Percentiles rank a stretch among this genome's conserved stretches.
These are phyloP conservation scores for Rossbeevera mucosa DNA, from an alignment of 768 basidiomycete species.

Conservation along the genomic window DNA sequence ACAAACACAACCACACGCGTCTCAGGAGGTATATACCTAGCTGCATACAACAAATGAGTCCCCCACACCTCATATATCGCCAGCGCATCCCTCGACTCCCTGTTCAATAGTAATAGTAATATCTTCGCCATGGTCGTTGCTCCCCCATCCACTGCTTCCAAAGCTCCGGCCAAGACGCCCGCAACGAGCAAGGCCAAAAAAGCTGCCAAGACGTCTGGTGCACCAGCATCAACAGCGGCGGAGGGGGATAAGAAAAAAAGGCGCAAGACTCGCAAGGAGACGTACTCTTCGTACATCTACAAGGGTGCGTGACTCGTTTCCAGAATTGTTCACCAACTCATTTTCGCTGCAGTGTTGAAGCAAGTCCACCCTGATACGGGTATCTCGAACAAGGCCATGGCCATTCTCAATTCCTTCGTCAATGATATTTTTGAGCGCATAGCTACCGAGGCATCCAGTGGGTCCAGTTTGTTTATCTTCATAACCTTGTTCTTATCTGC, in stretches of 20 bases:
- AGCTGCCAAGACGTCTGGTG: slow-evolving; percentile 55
- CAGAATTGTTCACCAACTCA: background rate
- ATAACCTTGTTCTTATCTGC: background rate
- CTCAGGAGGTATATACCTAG: slow-evolving; percentile 20
- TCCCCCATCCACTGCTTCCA: slow-evolving; percentile 39
- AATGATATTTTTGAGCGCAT: slow-evolving; percentile 94
- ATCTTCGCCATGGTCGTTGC: slow-evolving; percentile 56
- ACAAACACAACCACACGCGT: slow-evolving; percentile 40
- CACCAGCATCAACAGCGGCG: slow-evolving; percentile 45
- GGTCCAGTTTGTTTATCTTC: slow-evolving; percentile 24
- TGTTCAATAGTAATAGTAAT: slow-evolving; percentile 7
- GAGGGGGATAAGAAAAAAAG: slow-evolving; percentile 85
- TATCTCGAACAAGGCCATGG: slow-evolving; percentile 97
- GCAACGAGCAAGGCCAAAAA: slow-evolving; percentile 40
- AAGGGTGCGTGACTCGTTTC: slow-evolving; percentile 49
- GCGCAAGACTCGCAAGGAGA: slow-evolving; percentile 86
- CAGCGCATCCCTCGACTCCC: slow-evolving; percentile 8
- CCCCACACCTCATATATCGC: slow-evolving; percentile 9
- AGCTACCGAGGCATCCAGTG: slow-evolving; percentile 84
- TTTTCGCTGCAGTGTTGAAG: slow-evolving; percentile 63
- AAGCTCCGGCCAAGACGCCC: slow-evolving; percentile 43
- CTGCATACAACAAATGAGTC: background rate
- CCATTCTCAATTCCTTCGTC: slow-evolving; percentile 88
- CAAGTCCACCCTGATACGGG: slow-evolving; percentile 98
- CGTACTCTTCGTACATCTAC: slow-evolving; percentile 93